These are phyloP conservation scores for Suillus plorans DNA, from an alignment of 768 basidiomycete species.

Conservation along the genomic window DNA sequence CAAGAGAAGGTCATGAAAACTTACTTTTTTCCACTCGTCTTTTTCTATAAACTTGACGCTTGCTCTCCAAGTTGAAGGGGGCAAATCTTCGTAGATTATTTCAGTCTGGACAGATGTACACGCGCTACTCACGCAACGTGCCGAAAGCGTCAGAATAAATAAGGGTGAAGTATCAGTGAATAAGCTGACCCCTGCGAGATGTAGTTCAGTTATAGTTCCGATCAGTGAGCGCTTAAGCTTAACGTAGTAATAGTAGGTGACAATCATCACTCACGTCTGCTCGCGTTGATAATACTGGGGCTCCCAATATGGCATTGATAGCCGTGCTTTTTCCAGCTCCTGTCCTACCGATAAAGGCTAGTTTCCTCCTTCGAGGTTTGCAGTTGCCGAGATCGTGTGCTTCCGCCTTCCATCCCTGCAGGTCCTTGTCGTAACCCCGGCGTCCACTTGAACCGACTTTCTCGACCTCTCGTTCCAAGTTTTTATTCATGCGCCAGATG, in stretches of 20 bases:
- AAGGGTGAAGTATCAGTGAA: not conserved
- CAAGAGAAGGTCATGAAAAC: not conserved
- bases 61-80: not conserved
- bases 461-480: not conserved
- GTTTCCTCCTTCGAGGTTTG: not conserved
- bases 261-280: not conserved
- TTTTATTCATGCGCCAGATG: not conserved
- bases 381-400: not conserved
- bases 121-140: not conserved
- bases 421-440: not conserved
- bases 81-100: not conserved
- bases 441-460: not conserved
- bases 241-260: not conserved
- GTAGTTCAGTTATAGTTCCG: not conserved
- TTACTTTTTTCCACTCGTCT: not conserved
- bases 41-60: not conserved
- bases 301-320: not conserved
- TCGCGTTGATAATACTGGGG: not conserved
- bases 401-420: not conserved
- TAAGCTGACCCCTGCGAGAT: not conserved
- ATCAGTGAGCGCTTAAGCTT: not conserved
- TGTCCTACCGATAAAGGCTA: not conserved
- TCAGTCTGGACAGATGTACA: not conserved
- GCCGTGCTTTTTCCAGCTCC: not conserved
- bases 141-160: not conserved